Evolutionary conservation across 164 flowering plant species (phyloP), one percentile per base, ranked within the genome.

Genomic region (Pachysandra terminalis): DNA sequence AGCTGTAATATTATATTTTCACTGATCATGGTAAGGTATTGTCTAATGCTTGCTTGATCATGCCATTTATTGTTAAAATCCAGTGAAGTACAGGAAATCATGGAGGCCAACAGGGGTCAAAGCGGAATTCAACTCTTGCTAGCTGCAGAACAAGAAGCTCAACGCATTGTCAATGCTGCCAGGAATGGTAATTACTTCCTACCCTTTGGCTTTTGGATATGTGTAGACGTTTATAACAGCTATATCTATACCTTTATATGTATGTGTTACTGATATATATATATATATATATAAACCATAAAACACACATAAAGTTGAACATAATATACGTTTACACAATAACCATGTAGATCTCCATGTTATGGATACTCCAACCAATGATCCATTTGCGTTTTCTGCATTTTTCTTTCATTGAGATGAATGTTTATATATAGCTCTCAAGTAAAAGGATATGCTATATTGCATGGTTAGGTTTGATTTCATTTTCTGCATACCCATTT

Each of bases 91-190:
- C 69, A 66, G 71, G 70, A 66, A 64, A 75, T n/a, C 9, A 86
- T 84, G 89, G 89, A 78, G 19, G 53, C 81, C 19, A 81, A 55
- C 68, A 80, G 87, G 67, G 71, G 82, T 64, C 90, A 82, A 63
- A 83, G 84, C 69, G 88, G 91, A 64, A 86, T 86, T 69, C 93
- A 88, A 61, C 85, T 69, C 22, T 70, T 88, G 81, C 79, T 88
- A 32, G 87, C 91, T 71, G 93, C 89, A 5, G 93, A 88, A 67
- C 93, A 88, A 73, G 91, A 86, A 63, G 90, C 93, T 79, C 93
- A 86, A 63, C 83, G 71, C 54, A 86, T 88, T 71, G 91, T 86
- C 65, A 86, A 81, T 82, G 82, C 86, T 66, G 89, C 93, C 32
- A 81, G 87, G 73, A 81, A 58, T 63, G 88, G 93, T 88, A 80